Conservation (phyloP, 257 asterid genomes). For the Capsicum chinense region DNA sequence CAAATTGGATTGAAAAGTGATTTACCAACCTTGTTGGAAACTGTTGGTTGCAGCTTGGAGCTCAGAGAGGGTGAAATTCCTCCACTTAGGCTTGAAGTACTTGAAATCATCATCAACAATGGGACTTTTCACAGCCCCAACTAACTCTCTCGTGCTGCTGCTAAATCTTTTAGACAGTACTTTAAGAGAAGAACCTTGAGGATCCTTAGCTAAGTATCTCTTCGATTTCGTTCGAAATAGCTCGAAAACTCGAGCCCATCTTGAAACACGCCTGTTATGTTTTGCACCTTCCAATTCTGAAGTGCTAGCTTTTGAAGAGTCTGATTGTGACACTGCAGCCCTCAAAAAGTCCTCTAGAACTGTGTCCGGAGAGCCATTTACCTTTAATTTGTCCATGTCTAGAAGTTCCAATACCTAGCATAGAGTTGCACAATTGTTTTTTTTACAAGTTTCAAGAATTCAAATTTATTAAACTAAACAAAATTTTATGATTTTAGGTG, state of each 20-base stretch:
- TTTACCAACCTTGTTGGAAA: slow-evolving; percentile 64
- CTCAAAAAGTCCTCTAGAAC: slow-evolving; percentile 80
- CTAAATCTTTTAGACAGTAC: slow-evolving; percentile 55
- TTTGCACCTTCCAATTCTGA: slow-evolving; percentile 53
- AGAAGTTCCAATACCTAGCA: slow-evolving; percentile 22
- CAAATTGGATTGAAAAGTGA: neutral
- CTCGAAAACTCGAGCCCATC: slow-evolving; percentile 53
- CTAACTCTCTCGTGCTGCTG: slow-evolving; percentile 64
- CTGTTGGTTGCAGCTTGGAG: slow-evolving; percentile 74
- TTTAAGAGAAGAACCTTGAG: slow-evolving; percentile 42
- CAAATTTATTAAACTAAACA: neutral
- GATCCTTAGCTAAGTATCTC: slow-evolving; percentile 54
- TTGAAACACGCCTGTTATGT: slow-evolving; percentile 49
- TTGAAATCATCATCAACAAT: slow-evolving; percentile 51
- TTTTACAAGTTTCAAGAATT: too few relatives aligned
- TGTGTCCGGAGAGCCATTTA: slow-evolving; percentile 73
- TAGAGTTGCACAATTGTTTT: neutral
- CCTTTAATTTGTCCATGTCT: slow-evolving; percentile 63
- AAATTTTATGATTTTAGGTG: neutral
- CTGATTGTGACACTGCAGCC: slow-evolving; percentile 67
- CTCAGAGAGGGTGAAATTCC: slow-evolving; percentile 60
- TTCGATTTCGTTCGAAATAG: slow-evolving; percentile 56
- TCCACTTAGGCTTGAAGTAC: slow-evolving; percentile 91
- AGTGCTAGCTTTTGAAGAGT: slow-evolving; percentile 70
- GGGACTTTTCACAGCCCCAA: slow-evolving; percentile 38